Evolutionary conservation across 2,329 filamentous ascomycete genomes (phyloP).

Genomic region (Curvularia sp.): DNA sequence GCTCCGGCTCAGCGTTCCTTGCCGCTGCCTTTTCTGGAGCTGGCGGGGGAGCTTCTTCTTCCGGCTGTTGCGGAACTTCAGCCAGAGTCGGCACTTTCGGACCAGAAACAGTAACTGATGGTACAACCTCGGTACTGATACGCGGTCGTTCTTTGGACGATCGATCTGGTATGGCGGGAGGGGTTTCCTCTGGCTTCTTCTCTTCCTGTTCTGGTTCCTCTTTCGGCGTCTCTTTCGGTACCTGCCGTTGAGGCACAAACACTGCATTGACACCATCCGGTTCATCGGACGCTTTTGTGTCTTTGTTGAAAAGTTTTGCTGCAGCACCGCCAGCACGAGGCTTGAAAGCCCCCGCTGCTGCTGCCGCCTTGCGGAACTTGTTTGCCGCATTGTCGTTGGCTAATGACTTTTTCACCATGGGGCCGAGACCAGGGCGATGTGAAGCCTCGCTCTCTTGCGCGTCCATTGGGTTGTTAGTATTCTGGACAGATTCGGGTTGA

Average conservation of each 20-base stretch:
- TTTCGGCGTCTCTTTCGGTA: constrained; percentile 35
- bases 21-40: constrained; percentile 38
- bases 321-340: constrained; percentile 86
- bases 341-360: constrained; percentile 74
- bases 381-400: constrained; percentile 76
- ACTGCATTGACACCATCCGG: constrained; percentile 91
- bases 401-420: constrained; percentile 86
- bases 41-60: constrained; percentile 49
- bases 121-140: constrained; percentile 44
- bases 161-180: constrained; percentile 33
- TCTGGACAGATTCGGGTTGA: constrained; percentile 27
- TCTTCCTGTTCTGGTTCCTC: constrained; percentile 37
- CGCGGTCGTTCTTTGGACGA: constrained; percentile 39
- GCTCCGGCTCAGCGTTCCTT: constrained; percentile 33
- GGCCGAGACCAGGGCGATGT: constrained; percentile 78
- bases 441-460: constrained; percentile 61
- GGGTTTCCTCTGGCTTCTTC: constrained; percentile 35
- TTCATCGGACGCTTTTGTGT: constrained; percentile 66
- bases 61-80: constrained; percentile 25
- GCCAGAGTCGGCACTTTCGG: constrained; percentile 34
- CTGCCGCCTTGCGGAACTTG: constrained; percentile 80
- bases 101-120: constrained; percentile 46
- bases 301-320: constrained; percentile 71
- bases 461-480: constrained; percentile 54
- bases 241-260: constrained; percentile 69